Percentiles rank a stretch among this genome's conserved stretches.
Evolutionary conservation across 2,329 filamentous ascomycete species (phyloP).

Genomic region (Karstenula rhodostoma): DNA sequence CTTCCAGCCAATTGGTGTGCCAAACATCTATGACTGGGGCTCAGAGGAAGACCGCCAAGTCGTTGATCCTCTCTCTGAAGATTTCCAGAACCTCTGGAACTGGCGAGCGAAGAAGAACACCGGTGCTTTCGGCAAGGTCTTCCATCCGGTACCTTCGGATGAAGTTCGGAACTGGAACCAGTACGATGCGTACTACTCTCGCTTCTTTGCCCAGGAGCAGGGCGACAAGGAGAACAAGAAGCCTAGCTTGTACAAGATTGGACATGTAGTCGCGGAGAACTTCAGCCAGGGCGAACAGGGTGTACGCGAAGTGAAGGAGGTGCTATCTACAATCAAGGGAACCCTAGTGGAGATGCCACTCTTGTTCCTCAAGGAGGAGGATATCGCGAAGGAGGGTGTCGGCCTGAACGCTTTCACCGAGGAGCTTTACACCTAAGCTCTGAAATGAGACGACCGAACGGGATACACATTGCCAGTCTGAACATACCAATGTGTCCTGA

Average conservation of each 20-base stretch:
- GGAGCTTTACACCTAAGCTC: conserved; percentile 55
- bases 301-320: conserved; percentile 64
- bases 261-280: conserved; percentile 76
- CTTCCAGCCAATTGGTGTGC: conserved; percentile 64
- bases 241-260: conserved; percentile 75
- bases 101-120: conserved; percentile 79
- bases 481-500: background rate
- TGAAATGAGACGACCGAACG: background rate
- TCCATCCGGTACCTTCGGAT: conserved; percentile 80
- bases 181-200: conserved; percentile 75
- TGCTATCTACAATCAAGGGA: conserved; percentile 74
- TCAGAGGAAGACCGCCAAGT: conserved; percentile 65
- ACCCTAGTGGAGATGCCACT: conserved; percentile 84
- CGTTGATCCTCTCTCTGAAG: conserved; percentile 73
- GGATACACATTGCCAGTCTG: background rate
- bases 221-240: conserved; percentile 52
- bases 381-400: conserved; percentile 85
- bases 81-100: conserved; percentile 77
- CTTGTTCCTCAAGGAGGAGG: conserved; percentile 82
- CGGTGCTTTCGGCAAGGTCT: conserved; percentile 79
- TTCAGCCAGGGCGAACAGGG: conserved; percentile 55
- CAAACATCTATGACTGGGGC: conserved; percentile 62
- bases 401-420: conserved; percentile 60
- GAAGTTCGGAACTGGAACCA: conserved; percentile 73
- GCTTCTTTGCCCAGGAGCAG: conserved; percentile 65